Evolutionary conservation across 768 basidiomycete genomes (phyloP), one percentile per base, ranked within the genome.

Genomic region (Tricholoma furcatifolium): DNA sequence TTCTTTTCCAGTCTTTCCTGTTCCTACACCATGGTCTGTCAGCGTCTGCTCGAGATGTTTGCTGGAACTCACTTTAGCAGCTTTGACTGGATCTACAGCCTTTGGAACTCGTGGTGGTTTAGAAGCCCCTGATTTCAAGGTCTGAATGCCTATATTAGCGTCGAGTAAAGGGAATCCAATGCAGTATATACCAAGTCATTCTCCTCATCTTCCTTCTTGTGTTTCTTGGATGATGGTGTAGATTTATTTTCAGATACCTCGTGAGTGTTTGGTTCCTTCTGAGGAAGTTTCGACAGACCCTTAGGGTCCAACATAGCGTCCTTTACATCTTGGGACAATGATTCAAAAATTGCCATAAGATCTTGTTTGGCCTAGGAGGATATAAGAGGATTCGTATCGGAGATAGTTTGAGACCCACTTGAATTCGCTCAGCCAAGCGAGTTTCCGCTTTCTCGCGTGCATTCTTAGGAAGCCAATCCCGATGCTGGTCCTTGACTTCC

Each of bases 1-100:
- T 83, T 88, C 70, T 81, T 87, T 60, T 87, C 87, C 44, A 76
- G 70, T 51, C 76, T 80, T 47, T 87, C 85, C 62, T 84, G 88
- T 57, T 85, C 84, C 89, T 91, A 56, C 20, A 27, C n/a, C 17
- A 41, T 42, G 34, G 7, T 31, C 49, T 49, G 40, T 49, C 36
- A 52, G 50, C 35, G 30, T 32, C 34, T 41, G 21, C n/a, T 41
- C 6, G 23, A 53, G 4, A 30, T 1, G 14, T 9, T 6, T 3
- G n/a, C 21, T 24, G 14, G 11, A 30, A 47, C 59, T 14, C 63
- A 84, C 85, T 77, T 83, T 85, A 9, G 79, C 74, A 18, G 65
- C 68, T 53, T 83, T 86, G 54, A 84, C 87, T 4, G 79, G 73
- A 58, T 88, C 84, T 2, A 67, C 47, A 14, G 63, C 49, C 51